Conservation (phyloP, 2,329 filamentous ascomycete genomes). For the Diplodia intermedia region DNA sequence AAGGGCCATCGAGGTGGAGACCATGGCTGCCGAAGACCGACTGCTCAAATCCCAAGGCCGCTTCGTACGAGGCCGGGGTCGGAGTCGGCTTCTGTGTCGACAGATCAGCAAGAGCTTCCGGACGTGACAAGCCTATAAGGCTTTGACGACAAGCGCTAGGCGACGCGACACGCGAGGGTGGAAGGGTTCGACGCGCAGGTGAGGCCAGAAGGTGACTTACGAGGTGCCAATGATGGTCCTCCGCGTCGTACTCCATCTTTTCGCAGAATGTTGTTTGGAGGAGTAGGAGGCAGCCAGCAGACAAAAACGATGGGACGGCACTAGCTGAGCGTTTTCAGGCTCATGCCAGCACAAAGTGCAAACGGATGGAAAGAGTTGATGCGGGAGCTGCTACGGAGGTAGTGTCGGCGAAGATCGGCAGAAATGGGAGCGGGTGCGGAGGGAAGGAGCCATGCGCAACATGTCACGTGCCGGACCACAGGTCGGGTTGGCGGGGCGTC, state of each 20-base stretch:
- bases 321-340: neutral
- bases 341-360: neutral
- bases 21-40: neutral
- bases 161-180: neutral
- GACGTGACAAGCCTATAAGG: neutral
- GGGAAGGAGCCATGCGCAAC: neutral
- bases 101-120: neutral
- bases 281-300: neutral
- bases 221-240: neutral
- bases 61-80: neutral
- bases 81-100: slow-evolving; percentile 19
- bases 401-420: neutral
- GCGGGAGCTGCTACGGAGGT: neutral
- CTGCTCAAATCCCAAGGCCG: slow-evolving; percentile 22
- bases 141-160: neutral
- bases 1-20: neutral
- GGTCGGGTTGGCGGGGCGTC: neutral
- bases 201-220: neutral
- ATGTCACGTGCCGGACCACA: neutral
- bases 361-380: neutral
- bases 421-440: neutral
- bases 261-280: neutral
- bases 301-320: neutral
- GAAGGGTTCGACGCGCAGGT: neutral
- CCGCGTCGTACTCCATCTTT: neutral